Evolutionary conservation across 305 asterid genomes (phyloP), one percentile per base, ranked within the genome.

Genomic region (Salvia sclarea): DNA sequence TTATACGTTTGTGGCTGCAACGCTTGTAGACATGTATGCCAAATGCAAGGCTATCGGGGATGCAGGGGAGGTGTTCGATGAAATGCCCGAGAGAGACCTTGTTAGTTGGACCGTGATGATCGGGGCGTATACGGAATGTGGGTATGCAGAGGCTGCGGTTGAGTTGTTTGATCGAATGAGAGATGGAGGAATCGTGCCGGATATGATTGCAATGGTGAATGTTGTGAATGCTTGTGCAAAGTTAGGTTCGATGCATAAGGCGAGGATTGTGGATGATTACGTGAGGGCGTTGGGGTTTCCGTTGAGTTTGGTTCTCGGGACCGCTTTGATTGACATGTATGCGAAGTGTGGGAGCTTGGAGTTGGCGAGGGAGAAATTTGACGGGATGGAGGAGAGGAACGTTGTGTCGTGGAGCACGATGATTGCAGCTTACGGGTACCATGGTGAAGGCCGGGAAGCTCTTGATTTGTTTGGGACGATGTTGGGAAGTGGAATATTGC

Each of bases 401-500:
- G 81, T 84, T 4, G 70, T 86, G 10, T 72, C 88, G 1, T 86
- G 90, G 90, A 82, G 86, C 44, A 63, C 86, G 0, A 86, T 86
- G 84, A 84, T 86, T 77, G 88, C 82, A n/a, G 88, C 93, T 20
- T 76, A 80, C 16, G 90, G 86, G 7, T 84, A 79, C 73, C 88
- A 86, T 22, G 90, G 90, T 24, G 82, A 78, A 72, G 93, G 90
- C 33, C 22, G 10, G 35, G 64, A 86, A 63, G 88, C 88, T 63
- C 81, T 86, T 1, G 78, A 84, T 48, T 58, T 84, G 76, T 84
- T 84, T 52, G 65, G 43, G 14, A 25, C 37, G 64, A 84, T 82
- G 90, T 72, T 78, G 74, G 68, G 31, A 49, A 72, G 40, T 47
- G 73, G 86, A 59, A 40, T 84, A 52, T 41, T 28, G 13, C 88